Conservation (phyloP, 306 rosid genomes). For the Malus domestica region DNA sequence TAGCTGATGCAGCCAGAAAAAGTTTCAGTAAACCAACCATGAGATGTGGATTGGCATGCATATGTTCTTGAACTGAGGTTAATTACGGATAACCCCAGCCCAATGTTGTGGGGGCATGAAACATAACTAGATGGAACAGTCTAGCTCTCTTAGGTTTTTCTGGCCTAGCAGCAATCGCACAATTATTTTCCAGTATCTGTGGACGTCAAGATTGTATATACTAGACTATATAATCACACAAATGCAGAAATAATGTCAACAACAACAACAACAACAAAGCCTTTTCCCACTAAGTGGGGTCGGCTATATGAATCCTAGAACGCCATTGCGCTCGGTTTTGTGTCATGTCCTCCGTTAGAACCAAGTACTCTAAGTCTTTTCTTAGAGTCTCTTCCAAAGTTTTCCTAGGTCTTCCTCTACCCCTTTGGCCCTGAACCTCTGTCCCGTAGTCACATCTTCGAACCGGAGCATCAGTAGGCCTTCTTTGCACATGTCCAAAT, state of each 20-base stretch:
- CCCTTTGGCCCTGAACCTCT: too few species aligned
- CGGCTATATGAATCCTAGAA: too few species aligned
- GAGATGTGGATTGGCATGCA: not conserved
- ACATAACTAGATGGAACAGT: not conserved
- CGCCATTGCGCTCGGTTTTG: too few species aligned
- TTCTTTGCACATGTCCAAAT: too few species aligned
- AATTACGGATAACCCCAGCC: not conserved
- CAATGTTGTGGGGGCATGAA: not conserved
- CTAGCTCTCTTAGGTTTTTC: not conserved
- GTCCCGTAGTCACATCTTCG: too few species aligned
- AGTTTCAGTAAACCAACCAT: not conserved
- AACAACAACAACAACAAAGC: too few species aligned
- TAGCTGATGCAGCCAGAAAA: not conserved
- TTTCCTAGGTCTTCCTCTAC: too few species aligned
- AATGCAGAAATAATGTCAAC: not conserved
- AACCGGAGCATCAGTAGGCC: too few species aligned
- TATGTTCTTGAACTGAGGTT: not conserved
- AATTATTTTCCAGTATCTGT: not conserved
- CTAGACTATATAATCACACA: not conserved
- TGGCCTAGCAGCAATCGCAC: not conserved
- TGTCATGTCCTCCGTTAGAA: too few species aligned
- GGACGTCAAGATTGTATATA: not conserved
- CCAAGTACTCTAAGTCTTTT: too few species aligned
- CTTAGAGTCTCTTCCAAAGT: too few species aligned
- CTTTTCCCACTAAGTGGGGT: too few species aligned